phyloP scores from a whole-genome alignment of 2,329 filamentous ascomycete species.

The Pseudocercospora ulei region DNA sequence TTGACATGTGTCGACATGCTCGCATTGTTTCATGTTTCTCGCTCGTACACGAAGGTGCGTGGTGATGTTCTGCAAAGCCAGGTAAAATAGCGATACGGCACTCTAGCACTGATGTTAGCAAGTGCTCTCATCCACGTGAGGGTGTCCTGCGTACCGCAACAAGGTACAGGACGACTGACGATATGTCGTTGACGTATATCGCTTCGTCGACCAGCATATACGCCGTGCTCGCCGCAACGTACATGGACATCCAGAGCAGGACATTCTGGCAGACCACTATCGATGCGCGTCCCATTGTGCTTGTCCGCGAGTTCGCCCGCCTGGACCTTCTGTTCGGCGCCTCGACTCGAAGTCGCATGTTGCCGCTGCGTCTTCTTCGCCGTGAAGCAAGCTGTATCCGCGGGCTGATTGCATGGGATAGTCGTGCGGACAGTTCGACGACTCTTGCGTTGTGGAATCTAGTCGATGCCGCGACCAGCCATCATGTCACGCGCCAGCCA shows the following conservation, averaged over 20 bases:
- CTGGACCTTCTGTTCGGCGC: neutral
- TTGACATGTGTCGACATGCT: constrained; percentile 17
- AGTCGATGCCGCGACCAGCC: constrained; percentile 10
- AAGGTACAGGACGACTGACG: constrained; percentile 22
- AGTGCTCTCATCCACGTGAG: neutral
- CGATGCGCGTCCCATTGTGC: constrained; percentile 13
- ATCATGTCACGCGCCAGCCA: constrained; percentile 7
- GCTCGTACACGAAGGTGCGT: constrained; percentile 15
- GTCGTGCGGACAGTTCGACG: too few relatives aligned
- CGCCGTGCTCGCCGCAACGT: constrained; percentile 24
- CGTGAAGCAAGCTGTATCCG: too few relatives aligned
- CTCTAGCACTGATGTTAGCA: constrained; percentile 16
- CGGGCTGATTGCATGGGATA: too few relatives aligned
- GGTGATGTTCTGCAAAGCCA: constrained; percentile 19
- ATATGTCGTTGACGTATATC: constrained; percentile 19
- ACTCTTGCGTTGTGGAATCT: too few relatives aligned
- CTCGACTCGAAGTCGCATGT: constrained; percentile 6
- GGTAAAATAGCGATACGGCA: constrained; percentile 20
- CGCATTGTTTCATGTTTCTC: constrained; percentile 15
- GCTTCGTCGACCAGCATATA: constrained; percentile 21
- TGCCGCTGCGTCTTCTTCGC: neutral
- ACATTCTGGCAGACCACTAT: constrained; percentile 26
- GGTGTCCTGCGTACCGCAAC: constrained; percentile 14
- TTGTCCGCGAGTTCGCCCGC: constrained; percentile 1
- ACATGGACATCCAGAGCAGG: constrained; percentile 24